A percentile compares a stretch with the other conserved stretches of the same genome.
phyloP scores from a whole-genome alignment of 495 filamentous ascomycete species.

The Rhizodiscina lignyota region DNA sequence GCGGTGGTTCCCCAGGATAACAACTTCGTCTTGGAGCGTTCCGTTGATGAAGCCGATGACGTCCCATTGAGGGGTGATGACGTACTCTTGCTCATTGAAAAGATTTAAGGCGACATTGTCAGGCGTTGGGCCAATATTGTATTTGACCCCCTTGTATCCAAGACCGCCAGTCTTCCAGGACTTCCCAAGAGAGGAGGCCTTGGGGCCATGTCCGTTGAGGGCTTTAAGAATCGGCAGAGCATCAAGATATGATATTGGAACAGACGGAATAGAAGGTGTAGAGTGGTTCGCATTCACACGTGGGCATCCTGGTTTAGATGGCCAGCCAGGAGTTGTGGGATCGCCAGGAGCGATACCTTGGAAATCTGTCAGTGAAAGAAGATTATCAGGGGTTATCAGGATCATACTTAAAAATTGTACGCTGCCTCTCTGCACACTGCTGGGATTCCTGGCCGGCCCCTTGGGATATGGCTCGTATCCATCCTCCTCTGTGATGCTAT shows the following conservation, averaged over 20 bases:
- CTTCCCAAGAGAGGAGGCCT: slow-evolving; percentile 58
- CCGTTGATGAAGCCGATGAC: slow-evolving; percentile 91
- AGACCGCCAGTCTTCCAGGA: slow-evolving; percentile 62
- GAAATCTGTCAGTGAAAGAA: slow-evolving; percentile 3
- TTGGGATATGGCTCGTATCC: slow-evolving; percentile 69
- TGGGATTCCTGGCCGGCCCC: slow-evolving; percentile 75
- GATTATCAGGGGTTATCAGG: background rate
- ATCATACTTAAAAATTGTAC: slow-evolving; percentile 58
- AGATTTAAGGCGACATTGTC: slow-evolving; percentile 61
- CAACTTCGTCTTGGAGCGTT: slow-evolving; percentile 68
- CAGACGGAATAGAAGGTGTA: slow-evolving; percentile 75
- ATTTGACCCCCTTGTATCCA: slow-evolving; percentile 67
- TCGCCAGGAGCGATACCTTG: slow-evolving; percentile 44
- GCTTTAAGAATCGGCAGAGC: slow-evolving; percentile 73
- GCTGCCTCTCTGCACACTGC: slow-evolving; percentile 85
- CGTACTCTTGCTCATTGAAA: slow-evolving; percentile 76
- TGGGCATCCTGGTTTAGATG: slow-evolving; percentile 79
- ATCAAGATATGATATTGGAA: slow-evolving; percentile 81
- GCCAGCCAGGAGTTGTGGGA: slow-evolving; percentile 83
- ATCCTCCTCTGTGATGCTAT: slow-evolving; percentile 64
- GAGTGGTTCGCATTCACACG: slow-evolving; percentile 48
- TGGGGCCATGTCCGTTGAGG: slow-evolving; percentile 74
- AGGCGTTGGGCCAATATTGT: slow-evolving; percentile 82
- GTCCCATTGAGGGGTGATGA: slow-evolving; percentile 82
- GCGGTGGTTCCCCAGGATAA: slow-evolving; percentile 88